Base-by-base conservation (phyloP, 495 filamentous ascomycete species). In the Astrothelium subdiscretum region DNA sequence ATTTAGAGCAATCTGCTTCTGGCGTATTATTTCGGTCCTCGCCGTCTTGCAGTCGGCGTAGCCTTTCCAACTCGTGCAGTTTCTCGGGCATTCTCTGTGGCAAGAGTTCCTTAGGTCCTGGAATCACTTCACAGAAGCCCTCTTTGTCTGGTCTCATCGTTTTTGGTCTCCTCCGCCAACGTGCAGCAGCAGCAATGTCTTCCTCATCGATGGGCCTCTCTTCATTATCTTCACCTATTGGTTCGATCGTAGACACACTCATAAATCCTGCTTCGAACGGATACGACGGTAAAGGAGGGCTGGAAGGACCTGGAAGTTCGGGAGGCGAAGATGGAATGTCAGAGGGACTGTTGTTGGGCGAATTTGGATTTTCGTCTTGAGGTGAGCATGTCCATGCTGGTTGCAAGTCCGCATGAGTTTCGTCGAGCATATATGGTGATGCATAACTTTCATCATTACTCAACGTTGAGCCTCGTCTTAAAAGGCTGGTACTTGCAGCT, bases 321-420 rank as follows among this genome's bases (percentile, higher is more conserved):
- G 90, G 90, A 31, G 90, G 90, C 3, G 90, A 94, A 1, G 90
- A 95, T 2, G 83, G 83, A 64, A 95, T 86, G 52, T 82, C 85
- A 1, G 73, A 75, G 15, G 84, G 80, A 43, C 82, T 85, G 31
- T 79, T 76, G 59, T 78, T 79, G 22, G 80, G 79, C 29, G 77
- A 81, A 65, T 77, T 78, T 63, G 59, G 57, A 32, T 29, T 31
- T 67, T 65, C 13, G 62, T 64, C 62, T 62, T 58, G 58, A 65
- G 48, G 48, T 20, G 48, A 54, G 15, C 26, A 54, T 54, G 48
- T 24, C 48, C 48, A 54, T 54, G 4, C 48, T 11, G 48, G 24
- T 54, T 54, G 48, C 29, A 24, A 54, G 8, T 54, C 22, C 24
- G 26, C 48, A 54, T 24, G 24, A 24, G 5, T 24, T 29, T 54